Evolutionary conservation across 2,329 filamentous ascomycete species (phyloP), one percentile per base, ranked within the genome.

Genomic region (Metarhizium brunneum): DNA sequence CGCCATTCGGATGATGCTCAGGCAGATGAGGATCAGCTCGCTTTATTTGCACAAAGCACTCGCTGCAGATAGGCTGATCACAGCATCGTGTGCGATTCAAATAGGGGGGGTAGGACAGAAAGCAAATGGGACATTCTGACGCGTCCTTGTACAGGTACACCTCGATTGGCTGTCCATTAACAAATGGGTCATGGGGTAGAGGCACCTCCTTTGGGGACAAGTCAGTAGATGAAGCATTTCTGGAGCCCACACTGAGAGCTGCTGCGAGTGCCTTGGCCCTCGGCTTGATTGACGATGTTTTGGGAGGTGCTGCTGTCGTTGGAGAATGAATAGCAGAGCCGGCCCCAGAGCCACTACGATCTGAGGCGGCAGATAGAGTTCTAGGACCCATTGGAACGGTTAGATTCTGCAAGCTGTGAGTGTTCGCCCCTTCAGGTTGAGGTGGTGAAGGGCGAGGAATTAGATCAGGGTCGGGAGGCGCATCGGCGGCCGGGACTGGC

Each of bases 21-120:
- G 90, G 90, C 43, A 91, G 84, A 68, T 96, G 90, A 10, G 91
- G 92, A 61, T 99, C 92, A 4, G 91, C 86, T 47, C 94, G 84
- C 69, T 96, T 97, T 68, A 99, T 99, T 70, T 99, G 94, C 4
- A 99, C 94, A 65, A 99, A 99, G 70, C 94, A 99, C 73, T 99
- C 94, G 47, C 92, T 97, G 73, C 94, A 99, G 59, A 99, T 97
- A 6, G 88, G 80, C 68, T 99, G 94, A 64, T 96, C 91, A 70
- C 94, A 99, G 68, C 94, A 99, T 61, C 94, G 81, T 0, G 94
- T 99, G 61, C 86, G 87, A 72, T 99, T 99, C 35, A 99, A 79
- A 66, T 95, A 95, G 3, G 91, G 91, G 0, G 94, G 94, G 62
- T 97, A 99, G 63, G 91, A 95, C 54, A 97, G 77, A 68, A 97